phyloP scores from a whole-genome alignment of 2,329 filamentous ascomycete genomes.

The Alternaria sp. region DNA sequence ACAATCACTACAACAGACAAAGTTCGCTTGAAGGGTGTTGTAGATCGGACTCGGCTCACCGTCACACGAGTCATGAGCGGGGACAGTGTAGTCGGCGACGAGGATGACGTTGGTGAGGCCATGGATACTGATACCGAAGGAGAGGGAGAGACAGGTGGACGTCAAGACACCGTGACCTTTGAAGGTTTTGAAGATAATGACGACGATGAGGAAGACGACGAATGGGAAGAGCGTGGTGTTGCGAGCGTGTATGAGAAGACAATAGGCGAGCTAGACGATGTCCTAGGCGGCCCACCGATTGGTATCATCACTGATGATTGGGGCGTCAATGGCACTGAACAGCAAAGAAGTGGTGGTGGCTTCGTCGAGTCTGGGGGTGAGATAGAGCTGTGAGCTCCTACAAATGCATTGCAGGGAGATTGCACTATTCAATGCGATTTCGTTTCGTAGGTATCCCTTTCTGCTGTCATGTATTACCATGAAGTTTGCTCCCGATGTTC shows the following conservation, averaged over 20 bases:
- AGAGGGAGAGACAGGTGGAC: slow-evolving; percentile 30
- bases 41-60: slow-evolving; percentile 75
- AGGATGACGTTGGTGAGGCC: slow-evolving; percentile 27
- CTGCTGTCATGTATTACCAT: neutral
- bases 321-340: slow-evolving; percentile 16
- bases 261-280: slow-evolving; percentile 75
- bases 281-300: slow-evolving; percentile 62
- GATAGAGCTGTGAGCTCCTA: neutral
- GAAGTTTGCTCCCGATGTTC: neutral
- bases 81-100: slow-evolving; percentile 55
- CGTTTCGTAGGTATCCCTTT: neutral
- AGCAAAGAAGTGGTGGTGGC: slow-evolving; percentile 19
- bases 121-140: slow-evolving; percentile 46
- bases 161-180: slow-evolving; percentile 36
- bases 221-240: slow-evolving; percentile 37
- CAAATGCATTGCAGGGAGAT: neutral
- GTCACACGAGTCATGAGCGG: slow-evolving; percentile 73
- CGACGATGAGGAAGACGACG: slow-evolving; percentile 53
- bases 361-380: slow-evolving; percentile 25
- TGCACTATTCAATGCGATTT: neutral
- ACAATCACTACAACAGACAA: slow-evolving; percentile 83
- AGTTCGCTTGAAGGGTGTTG: slow-evolving; percentile 82
- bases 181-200: slow-evolving; percentile 55
- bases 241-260: slow-evolving; percentile 82
- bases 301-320: slow-evolving; percentile 57